Conservation (phyloP, 2,329 filamentous ascomycete genomes). For the Colletotrichum somersetense region DNA sequence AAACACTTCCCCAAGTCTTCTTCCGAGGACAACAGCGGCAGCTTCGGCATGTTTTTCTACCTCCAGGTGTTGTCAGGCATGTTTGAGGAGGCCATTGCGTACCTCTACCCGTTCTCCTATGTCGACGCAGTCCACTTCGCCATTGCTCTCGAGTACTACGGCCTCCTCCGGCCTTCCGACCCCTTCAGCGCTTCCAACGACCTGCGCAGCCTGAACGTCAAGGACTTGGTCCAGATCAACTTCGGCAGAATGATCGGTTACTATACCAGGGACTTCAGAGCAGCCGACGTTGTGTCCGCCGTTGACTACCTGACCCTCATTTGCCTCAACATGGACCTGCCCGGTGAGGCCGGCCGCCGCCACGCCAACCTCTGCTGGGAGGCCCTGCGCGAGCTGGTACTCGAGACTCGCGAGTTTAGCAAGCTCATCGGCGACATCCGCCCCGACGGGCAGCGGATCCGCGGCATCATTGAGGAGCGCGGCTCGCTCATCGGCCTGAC, state of each 20-base stretch:
- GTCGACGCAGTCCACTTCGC: constrained; percentile 96
- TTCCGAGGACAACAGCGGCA: constrained; percentile 81
- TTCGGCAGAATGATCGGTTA: constrained; percentile 94
- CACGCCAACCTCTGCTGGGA: constrained; percentile 90
- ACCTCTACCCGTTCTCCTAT: constrained; percentile 91
- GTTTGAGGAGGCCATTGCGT: constrained; percentile 93
- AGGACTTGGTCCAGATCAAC: constrained; percentile 85
- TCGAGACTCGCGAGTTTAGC: constrained; percentile 98
- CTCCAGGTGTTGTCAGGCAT: constrained; percentile 90
- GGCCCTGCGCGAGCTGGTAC: constrained; percentile 89
- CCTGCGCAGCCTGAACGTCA: constrained; percentile 73
- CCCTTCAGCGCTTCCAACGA: constrained; percentile 81
- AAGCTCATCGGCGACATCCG: constrained; percentile 92
- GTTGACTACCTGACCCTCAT: constrained; percentile 94
- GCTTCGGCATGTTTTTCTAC: constrained; percentile 93
- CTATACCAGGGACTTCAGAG: constrained; percentile 96
- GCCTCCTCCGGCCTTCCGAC: constrained; percentile 87
- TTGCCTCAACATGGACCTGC: constrained; percentile 89
- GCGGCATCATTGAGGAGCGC: constrained; percentile 88
- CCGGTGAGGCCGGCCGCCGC: constrained; percentile 78
- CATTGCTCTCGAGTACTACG: constrained; percentile 89
- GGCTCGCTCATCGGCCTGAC: constrained; percentile 83
- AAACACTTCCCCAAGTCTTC: constrained; percentile 89
- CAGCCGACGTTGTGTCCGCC: constrained; percentile 87
- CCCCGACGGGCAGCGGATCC: constrained; percentile 85